Percentiles rank a stretch among this genome's conserved stretches.
These are phyloP conservation scores for Hygrocybe punicea DNA, from an alignment of 768 basidiomycete genomes.

Conservation along the genomic window DNA sequence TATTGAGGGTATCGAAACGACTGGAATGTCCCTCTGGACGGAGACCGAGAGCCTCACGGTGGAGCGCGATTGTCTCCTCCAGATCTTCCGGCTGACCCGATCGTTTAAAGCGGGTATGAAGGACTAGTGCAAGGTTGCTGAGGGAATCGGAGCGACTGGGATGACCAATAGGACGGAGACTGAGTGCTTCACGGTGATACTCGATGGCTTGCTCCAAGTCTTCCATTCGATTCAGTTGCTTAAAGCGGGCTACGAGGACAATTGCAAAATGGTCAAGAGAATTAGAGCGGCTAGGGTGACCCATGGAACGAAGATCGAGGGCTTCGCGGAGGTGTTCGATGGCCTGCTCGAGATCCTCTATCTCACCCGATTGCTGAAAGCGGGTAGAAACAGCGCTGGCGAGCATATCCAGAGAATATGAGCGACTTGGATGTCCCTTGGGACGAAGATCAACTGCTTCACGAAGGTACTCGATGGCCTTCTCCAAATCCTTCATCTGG, in stretches of 20 bases:
- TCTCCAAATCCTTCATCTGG: not conserved
- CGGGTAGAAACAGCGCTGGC: not conserved
- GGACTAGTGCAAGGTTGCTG: not conserved
- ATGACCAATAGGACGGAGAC: not conserved
- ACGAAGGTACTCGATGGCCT: not conserved
- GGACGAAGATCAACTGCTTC: not conserved
- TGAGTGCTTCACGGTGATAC: not conserved
- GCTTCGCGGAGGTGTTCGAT: not conserved
- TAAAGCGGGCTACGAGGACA: not conserved
- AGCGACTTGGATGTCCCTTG: not conserved
- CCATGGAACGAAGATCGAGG: not conserved
- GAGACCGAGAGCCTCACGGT: too few species aligned
- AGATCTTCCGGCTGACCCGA: not conserved
- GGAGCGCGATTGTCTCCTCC: not conserved
- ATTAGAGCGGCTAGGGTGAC: not conserved
- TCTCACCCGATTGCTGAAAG: not conserved
- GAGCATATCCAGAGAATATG: not conserved
- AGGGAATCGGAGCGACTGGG: not conserved
- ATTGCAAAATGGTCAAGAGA: not conserved
- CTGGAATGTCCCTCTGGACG: too few species aligned
- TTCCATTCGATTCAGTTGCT: not conserved
- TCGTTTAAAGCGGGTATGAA: not conserved
- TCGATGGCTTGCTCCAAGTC: not conserved
- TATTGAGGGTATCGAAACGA: not conserved
- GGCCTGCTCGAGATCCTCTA: constrained; percentile 1